Evolutionary conservation across 2,329 filamentous ascomycete species (phyloP), one percentile per base, ranked within the genome.

Genomic region (Metarhizium robertsii): DNA sequence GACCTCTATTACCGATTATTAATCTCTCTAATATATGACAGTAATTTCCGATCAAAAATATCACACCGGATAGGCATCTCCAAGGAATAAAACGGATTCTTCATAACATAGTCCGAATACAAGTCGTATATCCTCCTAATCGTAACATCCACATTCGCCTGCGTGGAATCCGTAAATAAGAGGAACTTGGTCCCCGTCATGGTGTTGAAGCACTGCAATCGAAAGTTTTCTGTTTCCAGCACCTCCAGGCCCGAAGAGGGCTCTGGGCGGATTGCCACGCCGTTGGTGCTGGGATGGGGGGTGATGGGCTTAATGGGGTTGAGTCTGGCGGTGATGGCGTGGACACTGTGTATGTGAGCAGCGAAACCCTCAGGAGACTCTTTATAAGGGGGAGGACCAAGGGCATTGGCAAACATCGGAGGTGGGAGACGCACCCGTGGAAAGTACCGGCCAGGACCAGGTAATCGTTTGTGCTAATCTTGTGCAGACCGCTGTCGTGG

Each of bases 31-130:
- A 96, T 83, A 72, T 92, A 95, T 42, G 85, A 88, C 61, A 82
- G 80, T 61, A 96, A 71, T 71, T 90, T 90, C 64, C 92, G 80
- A 70, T 99, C 94, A 75, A 96, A 99, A 64, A 90, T 88, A 67
- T 97, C 94, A 73, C 94, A 96, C 59, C 94, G 80, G 54, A 99
- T 84, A 6, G 94, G 94, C 92, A 97, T 99, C 75, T 99, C 94
- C 56, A 96, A 79, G 67, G 94, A 92, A 74, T 97, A 97, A 68
- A 99, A 99, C 1, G 94, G 94, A 71, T 99, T 99, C 79, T 97
- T 99, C 90, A 96, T 97, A 63, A 99, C 94, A 69, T 90, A 97
- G 72, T 99, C 94, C 52, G 90, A 83, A 75, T 97, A 99, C 53
- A 97, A 75, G 70, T 97, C 94, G 70, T 99, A 97, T 64, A 96